A percentile compares a stretch with the other conserved stretches of the same genome.
These are phyloP conservation scores for Neostapfia colusana DNA, from an alignment of 176 grass and related monocot genomes.

Conservation along the genomic window DNA sequence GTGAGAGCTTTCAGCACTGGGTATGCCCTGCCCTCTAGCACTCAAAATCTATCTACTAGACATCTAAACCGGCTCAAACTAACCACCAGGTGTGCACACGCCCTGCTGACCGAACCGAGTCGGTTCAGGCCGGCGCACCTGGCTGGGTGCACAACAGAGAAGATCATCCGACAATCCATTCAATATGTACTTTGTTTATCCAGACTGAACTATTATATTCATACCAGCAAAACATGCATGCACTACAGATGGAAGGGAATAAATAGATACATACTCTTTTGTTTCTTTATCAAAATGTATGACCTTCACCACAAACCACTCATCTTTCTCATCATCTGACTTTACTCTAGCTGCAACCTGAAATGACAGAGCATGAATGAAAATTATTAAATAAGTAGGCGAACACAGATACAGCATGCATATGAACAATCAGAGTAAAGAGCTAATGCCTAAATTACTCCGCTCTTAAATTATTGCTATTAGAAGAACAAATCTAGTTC, in stretches of 20 bases:
- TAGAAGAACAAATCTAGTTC: too few species aligned
- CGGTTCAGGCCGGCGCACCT: too few species aligned
- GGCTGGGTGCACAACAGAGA: too few species aligned
- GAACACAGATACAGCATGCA: neutral
- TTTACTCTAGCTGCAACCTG: conserved; percentile 95
- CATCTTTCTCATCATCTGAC: conserved; percentile 86
- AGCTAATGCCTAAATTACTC: neutral
- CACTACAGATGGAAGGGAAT: neutral
- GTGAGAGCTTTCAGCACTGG: too few species aligned
- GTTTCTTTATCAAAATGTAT: conserved; percentile 92
- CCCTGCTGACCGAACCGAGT: too few species aligned
- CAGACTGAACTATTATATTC: neutral
- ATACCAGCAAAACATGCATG: conserved; percentile 6
- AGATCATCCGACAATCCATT: neutral
- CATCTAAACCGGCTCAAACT: too few species aligned
- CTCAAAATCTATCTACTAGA: too few species aligned
- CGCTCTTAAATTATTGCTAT: too few species aligned
- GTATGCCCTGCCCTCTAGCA: too few species aligned
- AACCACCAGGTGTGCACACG: too few species aligned
- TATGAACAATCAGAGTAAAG: neutral
- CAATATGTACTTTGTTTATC: conserved; percentile 9
- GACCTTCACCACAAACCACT: conserved; percentile 95
- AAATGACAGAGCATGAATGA: conserved; percentile 39
- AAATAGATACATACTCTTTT: conserved; percentile 74
- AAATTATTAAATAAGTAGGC: conserved; percentile 15